Base-by-base conservation (phyloP, 441 rosid genomes). In the Gossypium davidsonii region DNA sequence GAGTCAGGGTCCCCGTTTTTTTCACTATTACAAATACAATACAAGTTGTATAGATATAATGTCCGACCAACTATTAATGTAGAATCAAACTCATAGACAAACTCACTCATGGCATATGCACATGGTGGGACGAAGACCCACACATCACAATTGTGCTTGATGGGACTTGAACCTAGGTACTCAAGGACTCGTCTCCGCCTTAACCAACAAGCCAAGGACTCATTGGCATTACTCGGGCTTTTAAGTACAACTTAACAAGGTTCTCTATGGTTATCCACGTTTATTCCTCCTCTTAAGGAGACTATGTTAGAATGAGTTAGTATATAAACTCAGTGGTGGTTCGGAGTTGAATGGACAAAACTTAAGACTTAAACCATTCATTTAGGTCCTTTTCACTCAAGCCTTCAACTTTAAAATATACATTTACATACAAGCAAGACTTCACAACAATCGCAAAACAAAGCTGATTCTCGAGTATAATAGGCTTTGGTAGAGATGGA, bases 351-450 rank as follows among this genome's bases (percentile, higher is more conserved):
- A 42, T 39, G 68, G 60, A 49, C 14, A 17, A 37, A 63, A 63
- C 48, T 34, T 2, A 42, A 64, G 28, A 55, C 8, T 39, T 63
- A 1, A 21, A 57, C 17, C 51, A 39, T 12, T 63, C 51, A 10
- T 18, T 63, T 64, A 64, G 31, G 52, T 20, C 26, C 51, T 34
- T 42, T 42, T 42, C 48, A 42, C 28, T 39, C 51, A 63, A 63
- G 2, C 28, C 51, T 63, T 63, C 52, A 63, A 63, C 68, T 63
- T 39, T 63, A 63, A 42, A 63, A 42, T 55, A 63, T 10, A 55
- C 60, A 55, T 8, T 55, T 55, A 55, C 23, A 11, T 55, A 20
- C 60, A 55, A 37, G 49, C 67, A 62, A 63, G 67, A 12, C 49
- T n/a, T 18, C 67, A 17, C 26, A 4, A 9, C 25, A 37, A 23